Base-by-base conservation (phyloP, 192 early-diverging fungal genomes). In the Backusella morwellensis region DNA sequence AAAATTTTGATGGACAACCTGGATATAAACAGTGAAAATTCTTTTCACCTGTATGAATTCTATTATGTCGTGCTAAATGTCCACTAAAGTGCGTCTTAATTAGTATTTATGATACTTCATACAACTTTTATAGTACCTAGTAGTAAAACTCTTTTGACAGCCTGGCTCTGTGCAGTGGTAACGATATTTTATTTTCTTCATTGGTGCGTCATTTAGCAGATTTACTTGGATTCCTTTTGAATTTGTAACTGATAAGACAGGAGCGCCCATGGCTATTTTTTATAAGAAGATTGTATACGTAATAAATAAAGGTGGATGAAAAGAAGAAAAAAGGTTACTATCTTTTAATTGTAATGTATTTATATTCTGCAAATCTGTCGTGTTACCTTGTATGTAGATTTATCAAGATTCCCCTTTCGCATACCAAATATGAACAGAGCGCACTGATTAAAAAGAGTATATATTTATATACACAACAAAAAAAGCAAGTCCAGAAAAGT, bases 41-140 rank as follows among this genome's bases (percentile, higher is more conserved):
- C 77, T 93, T 93, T 81, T 93, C 93, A 29, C 93, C 93, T 2
- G 90, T 93, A 79, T 95, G 94, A 38, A 95, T 91, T 44, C 94
- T 85, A 77, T 91, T 89, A 79, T 96, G 94, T 44, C 94, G 87
- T 32, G 93, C 91, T 66, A 96, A 82, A 79, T 96, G 95, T 0
- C 94, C 94, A 83, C 93, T 90, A 72, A 69, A 76, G 29, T 70
- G 44, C 40, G 69, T 32, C 34, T 35, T 56, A 52, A 35, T 74
- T 19, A 80, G 42, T 54, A 75, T 35, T 23, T 42, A 42, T 56
- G 14, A n/a, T 68, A 42, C 47, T 35, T 9, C 8, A 74, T 63
- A 29, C 14, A 21, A 63, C 7, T 15, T 5, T 50, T n/a, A 12
- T 74, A 32, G 32, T 32, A 90, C 89, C 89, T 93, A 7, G 92